Evolutionary conservation across 345 rosid genomes (phyloP).

Genomic region (Melaleuca alternifolia): DNA sequence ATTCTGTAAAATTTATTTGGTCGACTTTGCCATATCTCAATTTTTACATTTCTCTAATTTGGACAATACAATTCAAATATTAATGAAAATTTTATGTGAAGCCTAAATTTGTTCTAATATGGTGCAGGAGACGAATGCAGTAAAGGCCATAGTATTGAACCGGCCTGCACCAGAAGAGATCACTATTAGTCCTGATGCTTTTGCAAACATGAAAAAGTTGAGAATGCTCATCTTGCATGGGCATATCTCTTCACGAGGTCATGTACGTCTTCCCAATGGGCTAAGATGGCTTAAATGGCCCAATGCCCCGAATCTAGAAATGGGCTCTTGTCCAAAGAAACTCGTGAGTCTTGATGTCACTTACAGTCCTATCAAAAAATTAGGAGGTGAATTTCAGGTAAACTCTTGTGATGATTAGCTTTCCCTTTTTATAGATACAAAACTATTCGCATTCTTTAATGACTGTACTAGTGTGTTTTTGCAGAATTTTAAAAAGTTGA

Average conservation of each 20-base stretch:
- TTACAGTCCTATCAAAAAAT: background rate
- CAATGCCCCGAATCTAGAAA: background rate
- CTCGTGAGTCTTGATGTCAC: accelerated
- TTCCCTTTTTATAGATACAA: background rate
- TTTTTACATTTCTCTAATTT: accelerated
- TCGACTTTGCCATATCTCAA: too few relatives aligned
- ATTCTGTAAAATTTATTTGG: too few relatives aligned
- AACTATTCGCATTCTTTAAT: background rate
- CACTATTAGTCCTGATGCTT: background rate
- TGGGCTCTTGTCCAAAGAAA: background rate
- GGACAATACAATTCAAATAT: accelerated
- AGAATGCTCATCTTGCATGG: background rate
- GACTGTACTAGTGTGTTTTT: background rate
- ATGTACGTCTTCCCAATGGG: background rate
- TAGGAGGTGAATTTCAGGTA: background rate
- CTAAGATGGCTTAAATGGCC: background rate
- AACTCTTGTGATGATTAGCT: background rate
- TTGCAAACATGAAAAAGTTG: background rate
- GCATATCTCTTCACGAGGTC: background rate
- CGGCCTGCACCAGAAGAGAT: background rate
- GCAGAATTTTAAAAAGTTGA: accelerated
- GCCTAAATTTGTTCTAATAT: background rate
- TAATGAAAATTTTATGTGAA: too few relatives aligned
- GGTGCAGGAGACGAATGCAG: accelerated
- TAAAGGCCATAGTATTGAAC: background rate